These are phyloP conservation scores for Scheffersomyces amazonensis DNA, from an alignment of 805 yeast species.

Conservation along the genomic window DNA sequence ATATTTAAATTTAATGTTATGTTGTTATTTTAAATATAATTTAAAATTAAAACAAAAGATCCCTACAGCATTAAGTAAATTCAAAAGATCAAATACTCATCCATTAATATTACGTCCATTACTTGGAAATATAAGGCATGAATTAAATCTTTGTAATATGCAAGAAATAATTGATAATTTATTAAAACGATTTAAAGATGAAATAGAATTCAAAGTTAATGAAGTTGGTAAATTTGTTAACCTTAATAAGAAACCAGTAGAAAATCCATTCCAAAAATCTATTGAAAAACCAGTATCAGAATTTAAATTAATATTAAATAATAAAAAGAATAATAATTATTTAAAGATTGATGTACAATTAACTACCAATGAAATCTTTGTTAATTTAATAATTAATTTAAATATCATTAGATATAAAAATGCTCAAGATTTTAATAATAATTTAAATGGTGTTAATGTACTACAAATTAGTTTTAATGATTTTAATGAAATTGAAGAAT, in stretches of 20 bases:
- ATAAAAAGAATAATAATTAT: conserved; percentile 9
- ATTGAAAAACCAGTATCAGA: conserved; percentile 29
- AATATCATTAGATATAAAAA: conserved; percentile 28
- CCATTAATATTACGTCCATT: conserved; percentile 53
- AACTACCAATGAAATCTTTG: conserved; percentile 40
- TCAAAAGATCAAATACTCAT: conserved; percentile 42
- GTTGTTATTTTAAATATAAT: conserved; percentile 53
- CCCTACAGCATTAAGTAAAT: conserved; percentile 46
- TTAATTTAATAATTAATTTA: conserved; percentile 34
- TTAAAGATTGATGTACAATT: conserved; percentile 28
- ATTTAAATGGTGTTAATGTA: conserved; percentile 34
- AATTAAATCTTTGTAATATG: conserved; percentile 32
- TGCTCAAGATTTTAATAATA: conserved; percentile 19
- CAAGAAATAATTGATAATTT: conserved; percentile 25
- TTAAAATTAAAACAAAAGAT: conserved; percentile 40
- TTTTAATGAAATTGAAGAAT: conserved; percentile 50
- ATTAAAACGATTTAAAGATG: conserved; percentile 9
- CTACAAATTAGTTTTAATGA: conserved; percentile 50
- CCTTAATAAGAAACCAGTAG: conserved; percentile 11
- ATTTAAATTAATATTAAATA: background rate
- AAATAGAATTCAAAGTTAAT: conserved; percentile 1
- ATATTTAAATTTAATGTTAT: conserved; percentile 58
- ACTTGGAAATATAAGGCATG: conserved; percentile 58
- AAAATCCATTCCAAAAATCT: conserved; percentile 38
- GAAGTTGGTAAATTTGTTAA: conserved; percentile 23